Evolutionary conservation across 1,139 yeast species (phyloP).

Genomic region (Kurtzmaniella quercitrusa): DNA sequence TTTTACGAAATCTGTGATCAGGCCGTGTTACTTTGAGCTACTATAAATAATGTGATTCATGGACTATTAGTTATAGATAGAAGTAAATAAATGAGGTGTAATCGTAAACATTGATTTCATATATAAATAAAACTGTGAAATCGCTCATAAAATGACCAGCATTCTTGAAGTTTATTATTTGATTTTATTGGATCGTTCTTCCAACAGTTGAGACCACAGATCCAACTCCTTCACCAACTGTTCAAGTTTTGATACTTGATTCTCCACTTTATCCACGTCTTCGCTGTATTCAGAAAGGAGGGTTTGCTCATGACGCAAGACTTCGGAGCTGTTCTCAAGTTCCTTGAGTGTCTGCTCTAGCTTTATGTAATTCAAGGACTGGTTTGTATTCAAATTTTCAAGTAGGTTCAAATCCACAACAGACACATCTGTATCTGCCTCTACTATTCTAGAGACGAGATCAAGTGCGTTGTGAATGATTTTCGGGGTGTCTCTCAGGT

Average conservation of each 20-base stretch:
- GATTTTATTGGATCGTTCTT: slow-evolving; percentile 15
- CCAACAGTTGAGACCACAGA: slow-evolving; percentile 55
- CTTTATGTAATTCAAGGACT: slow-evolving; percentile 53
- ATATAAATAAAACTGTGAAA: too few relatives aligned
- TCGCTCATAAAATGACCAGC: too few relatives aligned
- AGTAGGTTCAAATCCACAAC: slow-evolving; percentile 49
- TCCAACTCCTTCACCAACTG: slow-evolving; percentile 52
- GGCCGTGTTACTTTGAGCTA: too few relatives aligned
- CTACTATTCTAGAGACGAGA: slow-evolving; percentile 31
- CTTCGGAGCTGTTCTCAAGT: slow-evolving; percentile 31
- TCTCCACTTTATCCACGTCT: slow-evolving; percentile 41
- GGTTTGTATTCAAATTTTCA: slow-evolving; percentile 55
- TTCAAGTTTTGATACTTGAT: slow-evolving; percentile 42
- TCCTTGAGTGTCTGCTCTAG: slow-evolving; percentile 44
- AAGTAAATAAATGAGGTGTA: too few relatives aligned
- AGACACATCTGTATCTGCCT: slow-evolving; percentile 53
- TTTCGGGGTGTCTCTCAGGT: slow-evolving; percentile 27
- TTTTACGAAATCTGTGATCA: too few relatives aligned
- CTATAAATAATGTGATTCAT: too few relatives aligned
- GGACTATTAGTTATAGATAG: too few relatives aligned
- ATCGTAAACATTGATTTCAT: too few relatives aligned
- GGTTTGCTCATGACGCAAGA: background rate
- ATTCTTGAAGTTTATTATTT: background rate
- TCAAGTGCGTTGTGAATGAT: slow-evolving; percentile 29
- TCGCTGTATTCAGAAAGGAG: slow-evolving; percentile 13